phyloP scores from a whole-genome alignment of 306 rosid species.

The Malus domestica region ASM211411v1 NC_041795.1:12395501-12396000 shows the following conservation, averaged over 20 bases:
- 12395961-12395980: not conserved
- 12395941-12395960: not conserved
- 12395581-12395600: too few species aligned
- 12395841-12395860: conserved; percentile 2
- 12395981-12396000: not conserved
- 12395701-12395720: not conserved
- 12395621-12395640: too few species aligned
- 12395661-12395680: not conserved
- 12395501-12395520: too few species aligned
- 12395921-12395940: conserved; percentile 82
- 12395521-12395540: too few species aligned
- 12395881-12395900: conserved; percentile 21
- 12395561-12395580: too few species aligned
- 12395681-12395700: not conserved
- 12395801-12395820: too few species aligned
- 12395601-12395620: too few species aligned
- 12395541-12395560: too few species aligned
- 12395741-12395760: not conserved
- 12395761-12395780: not conserved
- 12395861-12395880: conserved; percentile 47
- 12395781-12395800: not conserved
- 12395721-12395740: not conserved
- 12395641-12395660: too few species aligned
- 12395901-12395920: conserved; percentile 74
- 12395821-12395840: too few species aligned